A percentile compares a stretch with the other conserved stretches of the same genome.
Conservation (phyloP, 2,329 filamentous ascomycete genomes). For the Sporothrix mexicana region DNA sequence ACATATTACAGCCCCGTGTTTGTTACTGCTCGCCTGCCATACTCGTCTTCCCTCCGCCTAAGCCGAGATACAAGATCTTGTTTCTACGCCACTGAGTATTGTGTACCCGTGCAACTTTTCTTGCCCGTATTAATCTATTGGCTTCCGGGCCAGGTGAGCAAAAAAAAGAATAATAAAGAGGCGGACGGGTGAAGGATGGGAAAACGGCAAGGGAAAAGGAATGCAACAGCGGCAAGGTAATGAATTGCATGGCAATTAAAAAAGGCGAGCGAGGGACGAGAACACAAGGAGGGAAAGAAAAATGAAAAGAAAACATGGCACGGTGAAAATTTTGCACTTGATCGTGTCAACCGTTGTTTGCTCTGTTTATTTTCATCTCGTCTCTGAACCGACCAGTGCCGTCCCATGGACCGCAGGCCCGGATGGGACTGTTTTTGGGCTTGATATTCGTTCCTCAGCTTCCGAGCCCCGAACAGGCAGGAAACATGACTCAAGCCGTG, state of each 20-base stretch:
- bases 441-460: background rate
- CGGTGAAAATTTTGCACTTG: background rate
- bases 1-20: background rate
- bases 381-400: slow-evolving; percentile 3
- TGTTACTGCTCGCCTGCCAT: background rate
- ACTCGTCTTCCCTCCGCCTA: background rate
- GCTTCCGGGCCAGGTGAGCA: slow-evolving; percentile 12
- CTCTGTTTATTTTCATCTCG: too few species aligned
- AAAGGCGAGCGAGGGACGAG: background rate
- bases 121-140: background rate
- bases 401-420: slow-evolving; percentile 22
- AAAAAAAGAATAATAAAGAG: background rate
- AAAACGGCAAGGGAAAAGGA: background rate
- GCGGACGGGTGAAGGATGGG: too few species aligned
- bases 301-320: background rate
- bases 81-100: background rate
- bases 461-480: background rate
- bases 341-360: too few species aligned
- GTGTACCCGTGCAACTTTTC: background rate
- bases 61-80: background rate
- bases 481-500: background rate
- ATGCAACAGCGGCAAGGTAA: slow-evolving; percentile 18
- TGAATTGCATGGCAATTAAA: background rate
- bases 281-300: background rate
- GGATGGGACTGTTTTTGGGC: background rate